Base-by-base conservation (phyloP, 495 filamentous ascomycete species). In the Aspergillus leporis region DNA sequence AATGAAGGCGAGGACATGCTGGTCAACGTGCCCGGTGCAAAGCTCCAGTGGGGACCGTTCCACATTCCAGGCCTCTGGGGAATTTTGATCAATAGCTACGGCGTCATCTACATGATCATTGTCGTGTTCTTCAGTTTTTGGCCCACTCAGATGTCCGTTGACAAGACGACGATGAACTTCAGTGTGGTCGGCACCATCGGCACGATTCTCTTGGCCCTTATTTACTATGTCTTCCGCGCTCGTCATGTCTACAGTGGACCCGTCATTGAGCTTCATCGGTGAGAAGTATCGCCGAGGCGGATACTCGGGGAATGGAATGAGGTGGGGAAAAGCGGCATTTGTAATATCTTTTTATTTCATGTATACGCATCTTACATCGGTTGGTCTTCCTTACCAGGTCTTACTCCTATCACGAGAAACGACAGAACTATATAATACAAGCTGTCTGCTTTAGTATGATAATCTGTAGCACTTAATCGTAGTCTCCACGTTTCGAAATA, bases 1-100 rank as follows among this genome's bases (percentile, higher is more conserved):
- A 63, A 64, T 31, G 63, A 63, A 21, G 59, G 58, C 18, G 60
- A 58, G 0, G 58, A 65, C 32, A 53, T 51, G 1, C 34, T 58
- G 5, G 59, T 69, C 46, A 69, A 69, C 22, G 56, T 63, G 0
- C 60, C 66, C 19, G 66, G 64, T 4, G 61, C 60, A 10, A 66
- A 67, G 28, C 61, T 78, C 5, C 61, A 69, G 18, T 83, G 79
- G 80, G 81, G 81, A 14, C 76, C 78, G 0, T 84, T 79, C 63
- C 75, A 70, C 19, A 46, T 81, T 1, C 76, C 74, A 1, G 81
- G 78, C 4, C 64, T 74, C 9, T 61, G 74, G 16, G 81, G 81
- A 0, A 69, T 77, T 0, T 10, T 72, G 12, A 70, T 81, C 57
- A 83, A 84, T 43, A 58, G 62, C 3, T 74, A 77, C 51, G 59